Evolutionary conservation across 1,284 basidiomycete genomes (phyloP).

Genomic region (Tranzscheliella williamsii): DNA sequence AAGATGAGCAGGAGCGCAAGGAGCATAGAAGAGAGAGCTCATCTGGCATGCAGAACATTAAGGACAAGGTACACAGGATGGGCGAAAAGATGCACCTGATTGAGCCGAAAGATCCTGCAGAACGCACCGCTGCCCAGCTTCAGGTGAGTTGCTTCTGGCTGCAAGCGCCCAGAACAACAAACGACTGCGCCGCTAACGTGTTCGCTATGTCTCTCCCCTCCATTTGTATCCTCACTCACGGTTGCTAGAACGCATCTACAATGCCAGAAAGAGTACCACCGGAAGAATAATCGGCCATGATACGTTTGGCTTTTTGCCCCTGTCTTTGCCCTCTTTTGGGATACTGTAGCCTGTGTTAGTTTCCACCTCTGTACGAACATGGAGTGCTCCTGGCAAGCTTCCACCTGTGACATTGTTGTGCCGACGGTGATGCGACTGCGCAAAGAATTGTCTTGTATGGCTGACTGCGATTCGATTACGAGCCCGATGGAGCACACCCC

Average conservation of each 20-base stretch:
- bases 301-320: too few species aligned
- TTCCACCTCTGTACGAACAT: too few species aligned
- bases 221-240: neutral
- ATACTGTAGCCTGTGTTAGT: too few species aligned
- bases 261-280: conserved; percentile 36
- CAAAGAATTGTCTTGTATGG: too few species aligned
- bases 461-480: too few species aligned
- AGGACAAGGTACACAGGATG: conserved; percentile 42
- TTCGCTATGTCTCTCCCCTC: neutral
- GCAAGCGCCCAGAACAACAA: too few species aligned
- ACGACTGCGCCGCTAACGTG: neutral
- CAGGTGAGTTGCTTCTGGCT: conserved; percentile 36
- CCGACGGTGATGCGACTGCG: too few species aligned
- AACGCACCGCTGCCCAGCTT: conserved; percentile 31
- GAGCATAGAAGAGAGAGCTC: conserved; percentile 25
- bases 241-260: conserved; percentile 35
- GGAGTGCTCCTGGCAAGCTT: too few species aligned
- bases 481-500: too few species aligned
- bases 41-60: conserved; percentile 30
- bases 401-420: too few species aligned
- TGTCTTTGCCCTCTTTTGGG: too few species aligned
- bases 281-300: neutral
- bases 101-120: conserved; percentile 30
- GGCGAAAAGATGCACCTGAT: conserved; percentile 50
- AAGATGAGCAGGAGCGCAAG: conserved; percentile 18